These are phyloP conservation scores for Aspergillus glaucus DNA, from an alignment of 2,329 filamentous ascomycete species.

Conservation along the genomic window DNA sequence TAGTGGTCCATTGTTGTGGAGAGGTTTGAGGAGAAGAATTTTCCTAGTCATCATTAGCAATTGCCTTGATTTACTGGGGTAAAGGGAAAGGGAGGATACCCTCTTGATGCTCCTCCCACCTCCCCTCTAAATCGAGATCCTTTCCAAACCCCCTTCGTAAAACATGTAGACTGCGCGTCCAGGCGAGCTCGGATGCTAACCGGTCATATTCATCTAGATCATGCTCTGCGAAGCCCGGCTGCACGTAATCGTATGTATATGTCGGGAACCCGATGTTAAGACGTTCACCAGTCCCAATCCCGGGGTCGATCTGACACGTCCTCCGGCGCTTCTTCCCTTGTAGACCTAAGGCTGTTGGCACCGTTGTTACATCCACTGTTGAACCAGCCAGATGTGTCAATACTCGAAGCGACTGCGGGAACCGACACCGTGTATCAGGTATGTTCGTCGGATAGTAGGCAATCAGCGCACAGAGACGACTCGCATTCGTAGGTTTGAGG, in stretches of 20 bases:
- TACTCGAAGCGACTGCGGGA: slow-evolving; percentile 39
- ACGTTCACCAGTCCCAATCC: slow-evolving; percentile 46
- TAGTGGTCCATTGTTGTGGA: slow-evolving; percentile 26
- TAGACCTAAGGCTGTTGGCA: slow-evolving; percentile 47
- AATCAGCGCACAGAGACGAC: slow-evolving; percentile 50
- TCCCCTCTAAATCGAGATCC: slow-evolving; percentile 30
- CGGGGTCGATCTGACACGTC: slow-evolving; percentile 45
- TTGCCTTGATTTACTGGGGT: too few relatives aligned
- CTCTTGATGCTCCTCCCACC: slow-evolving; percentile 32
- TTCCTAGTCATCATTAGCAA: slow-evolving; percentile 12
- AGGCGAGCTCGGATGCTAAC: slow-evolving; percentile 60
- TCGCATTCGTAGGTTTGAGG: slow-evolving; percentile 49
- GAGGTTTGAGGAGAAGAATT: slow-evolving; percentile 28
- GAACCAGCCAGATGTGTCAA: slow-evolving; percentile 53
- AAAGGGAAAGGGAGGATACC: slow-evolving; percentile 15
- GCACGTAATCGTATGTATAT: slow-evolving; percentile 51
- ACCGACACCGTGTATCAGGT: slow-evolving; percentile 40
- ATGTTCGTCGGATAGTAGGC: slow-evolving; percentile 59
- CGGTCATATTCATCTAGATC: slow-evolving; percentile 63
- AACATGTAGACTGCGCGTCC: slow-evolving; percentile 57
- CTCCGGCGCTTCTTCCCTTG: slow-evolving; percentile 46
- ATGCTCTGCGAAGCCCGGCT: slow-evolving; percentile 64
- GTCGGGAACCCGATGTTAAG: slow-evolving; percentile 27
- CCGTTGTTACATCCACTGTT: slow-evolving; percentile 44
- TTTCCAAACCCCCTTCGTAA: slow-evolving; percentile 55